phyloP scores from a whole-genome alignment of 2,329 filamentous ascomycete genomes.

The Amylocarpus encephaloides region DNA sequence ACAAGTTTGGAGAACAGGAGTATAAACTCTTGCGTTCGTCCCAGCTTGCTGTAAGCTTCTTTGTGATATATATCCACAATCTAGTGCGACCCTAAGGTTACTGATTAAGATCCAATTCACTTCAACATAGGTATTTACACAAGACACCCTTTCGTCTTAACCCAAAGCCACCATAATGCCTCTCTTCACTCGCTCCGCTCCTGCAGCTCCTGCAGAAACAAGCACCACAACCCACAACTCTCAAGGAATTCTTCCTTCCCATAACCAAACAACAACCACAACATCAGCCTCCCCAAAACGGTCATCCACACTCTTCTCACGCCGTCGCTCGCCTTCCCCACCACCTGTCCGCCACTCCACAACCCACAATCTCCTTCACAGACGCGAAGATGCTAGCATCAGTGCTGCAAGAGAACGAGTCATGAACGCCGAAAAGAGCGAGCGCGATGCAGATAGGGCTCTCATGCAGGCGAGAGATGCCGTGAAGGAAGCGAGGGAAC shows the following conservation, averaged over 20 bases:
- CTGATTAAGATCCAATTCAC: no score
- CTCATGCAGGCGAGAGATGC: conserved; percentile 50
- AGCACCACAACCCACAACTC: conserved; percentile 1
- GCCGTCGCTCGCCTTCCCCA: conserved; percentile 29
- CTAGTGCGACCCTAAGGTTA: no score
- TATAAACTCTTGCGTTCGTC: no score
- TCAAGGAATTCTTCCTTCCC: background rate
- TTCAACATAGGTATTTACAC: no score
- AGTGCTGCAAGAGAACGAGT: conserved; percentile 55
- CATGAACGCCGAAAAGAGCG: conserved; percentile 54
- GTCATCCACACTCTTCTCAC: conserved; percentile 28
- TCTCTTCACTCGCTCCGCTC: conserved; percentile 14
- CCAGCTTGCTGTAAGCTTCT: no score
- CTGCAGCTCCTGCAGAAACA: background rate
- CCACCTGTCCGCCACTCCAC: conserved; percentile 20
- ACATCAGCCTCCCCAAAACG: conserved; percentile 3
- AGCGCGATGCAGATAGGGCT: conserved; percentile 59
- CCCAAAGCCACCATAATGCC: conserved; percentile 10
- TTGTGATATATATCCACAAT: no score
- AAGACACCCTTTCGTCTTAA: no score
- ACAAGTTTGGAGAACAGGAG: no score
- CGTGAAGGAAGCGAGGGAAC: conserved; percentile 56
- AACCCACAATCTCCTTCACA: conserved; percentile 24
- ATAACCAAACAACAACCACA: background rate
- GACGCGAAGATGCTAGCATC: conserved; percentile 55